phyloP scores from a whole-genome alignment of 1,284 basidiomycete genomes.

The Moniliella sp. region DNA sequence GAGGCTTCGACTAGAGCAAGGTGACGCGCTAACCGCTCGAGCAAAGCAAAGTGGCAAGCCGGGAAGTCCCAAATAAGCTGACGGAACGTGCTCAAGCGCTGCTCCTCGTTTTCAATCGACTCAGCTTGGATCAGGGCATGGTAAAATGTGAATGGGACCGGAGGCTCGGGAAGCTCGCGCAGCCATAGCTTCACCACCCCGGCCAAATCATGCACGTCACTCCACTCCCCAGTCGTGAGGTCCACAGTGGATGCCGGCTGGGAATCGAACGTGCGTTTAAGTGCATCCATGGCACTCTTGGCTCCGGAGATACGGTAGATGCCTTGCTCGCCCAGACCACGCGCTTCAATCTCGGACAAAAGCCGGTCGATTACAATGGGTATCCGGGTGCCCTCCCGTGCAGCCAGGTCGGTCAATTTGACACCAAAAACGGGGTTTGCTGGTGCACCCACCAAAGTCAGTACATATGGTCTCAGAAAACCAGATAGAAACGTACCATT shows the following conservation, averaged over 20 bases:
- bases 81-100: constrained; percentile 22
- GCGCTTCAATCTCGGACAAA: constrained; percentile 26
- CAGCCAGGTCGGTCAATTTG: constrained; percentile 10
- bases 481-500: background rate
- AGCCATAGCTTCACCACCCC: constrained; percentile 29
- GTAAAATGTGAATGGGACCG: constrained; percentile 28
- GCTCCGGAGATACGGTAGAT: constrained; percentile 32
- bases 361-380: constrained; percentile 25
- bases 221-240: constrained; percentile 15
- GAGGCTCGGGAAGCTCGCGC: constrained; percentile 28
- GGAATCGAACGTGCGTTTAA: constrained; percentile 13
- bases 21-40: constrained; percentile 22
- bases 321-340: constrained; percentile 28
- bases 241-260: constrained; percentile 15
- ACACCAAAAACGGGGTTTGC: constrained; percentile 15
- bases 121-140: constrained; percentile 24
- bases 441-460: background rate
- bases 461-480: background rate
- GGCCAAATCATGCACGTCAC: constrained; percentile 27
- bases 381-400: constrained; percentile 13
- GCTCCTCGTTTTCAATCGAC: constrained; percentile 16
- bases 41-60: constrained; percentile 19
- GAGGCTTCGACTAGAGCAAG: constrained; percentile 20
- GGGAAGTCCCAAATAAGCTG: constrained; percentile 25
- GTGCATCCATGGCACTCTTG: constrained; percentile 18